Conservation (phyloP, 108 stramenopile species). For the Cyclotella atomus region DNA sequence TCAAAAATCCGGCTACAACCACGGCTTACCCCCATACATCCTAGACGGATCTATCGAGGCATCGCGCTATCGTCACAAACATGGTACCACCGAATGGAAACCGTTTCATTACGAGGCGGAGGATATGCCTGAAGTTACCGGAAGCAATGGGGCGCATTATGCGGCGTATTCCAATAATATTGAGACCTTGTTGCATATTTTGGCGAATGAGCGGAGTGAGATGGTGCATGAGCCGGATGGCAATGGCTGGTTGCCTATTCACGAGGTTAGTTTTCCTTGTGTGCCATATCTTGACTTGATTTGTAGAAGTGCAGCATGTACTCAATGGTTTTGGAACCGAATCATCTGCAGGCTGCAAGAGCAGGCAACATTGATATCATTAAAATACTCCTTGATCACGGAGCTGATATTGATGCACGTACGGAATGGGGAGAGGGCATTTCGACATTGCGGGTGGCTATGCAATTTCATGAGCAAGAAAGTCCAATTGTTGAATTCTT, state of each 20-base stretch:
- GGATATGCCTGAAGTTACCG: slow-evolving; percentile 16
- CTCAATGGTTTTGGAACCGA: not conserved
- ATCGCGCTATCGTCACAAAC: slow-evolving; percentile 26
- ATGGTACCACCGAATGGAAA: slow-evolving; percentile 24
- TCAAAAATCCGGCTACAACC: slow-evolving; percentile 31
- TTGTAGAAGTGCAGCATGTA: not conserved
- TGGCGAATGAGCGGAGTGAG: slow-evolving; percentile 24
- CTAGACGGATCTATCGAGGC: slow-evolving; percentile 51
- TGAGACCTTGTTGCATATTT: slow-evolving; percentile 27
- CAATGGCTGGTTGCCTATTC: slow-evolving; percentile 40
- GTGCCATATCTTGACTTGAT: too few species aligned
- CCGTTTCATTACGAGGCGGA: slow-evolving; percentile 31
- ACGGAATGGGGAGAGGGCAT: slow-evolving; percentile 27
- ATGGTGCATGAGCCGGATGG: slow-evolving; percentile 28
- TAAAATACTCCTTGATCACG: slow-evolving; percentile 44
- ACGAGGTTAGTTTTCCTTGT: slow-evolving; percentile 43
- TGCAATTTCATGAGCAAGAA: slow-evolving; percentile 30
- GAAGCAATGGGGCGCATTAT: slow-evolving; percentile 34
- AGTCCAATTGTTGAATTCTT: slow-evolving; percentile 44
- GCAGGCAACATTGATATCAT: slow-evolving; percentile 47
- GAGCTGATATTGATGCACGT: slow-evolving; percentile 58
- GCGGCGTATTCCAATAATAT: slow-evolving; percentile 29
- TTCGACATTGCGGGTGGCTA: slow-evolving; percentile 38
- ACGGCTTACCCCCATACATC: slow-evolving; percentile 56
- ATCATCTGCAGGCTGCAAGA: slow-evolving; percentile 41